Conservation (phyloP, 108 stramenopile species). For the Nannochloropsis gaditana region DNA sequence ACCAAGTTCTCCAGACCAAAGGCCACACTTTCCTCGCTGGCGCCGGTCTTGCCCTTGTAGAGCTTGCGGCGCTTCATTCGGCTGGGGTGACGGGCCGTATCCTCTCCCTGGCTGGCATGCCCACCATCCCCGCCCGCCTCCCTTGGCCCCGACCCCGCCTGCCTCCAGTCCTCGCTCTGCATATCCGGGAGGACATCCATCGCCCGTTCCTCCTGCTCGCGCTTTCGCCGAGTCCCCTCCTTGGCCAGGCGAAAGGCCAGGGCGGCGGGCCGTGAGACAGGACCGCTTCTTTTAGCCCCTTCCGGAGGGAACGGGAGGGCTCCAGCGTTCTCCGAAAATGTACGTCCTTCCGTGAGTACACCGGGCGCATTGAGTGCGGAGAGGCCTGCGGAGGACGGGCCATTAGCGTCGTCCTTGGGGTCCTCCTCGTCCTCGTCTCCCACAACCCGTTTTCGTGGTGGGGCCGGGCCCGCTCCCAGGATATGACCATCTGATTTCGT, state of each 20-base stretch:
- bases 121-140: not conserved
- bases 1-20: constrained; percentile 20
- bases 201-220: not conserved
- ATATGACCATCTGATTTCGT: no score
- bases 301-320: not conserved
- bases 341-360: not conserved
- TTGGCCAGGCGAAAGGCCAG: not conserved
- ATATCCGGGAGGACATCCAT: not conserved
- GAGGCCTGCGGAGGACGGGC: not conserved
- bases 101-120: not conserved
- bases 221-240: not conserved
- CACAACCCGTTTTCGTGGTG: not conserved
- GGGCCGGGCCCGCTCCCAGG: not conserved
- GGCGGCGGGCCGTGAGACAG: not conserved
- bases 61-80: not conserved
- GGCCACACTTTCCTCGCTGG: not conserved
- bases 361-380: not conserved
- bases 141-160: not conserved
- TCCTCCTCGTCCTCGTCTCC: not conserved
- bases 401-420: not conserved
- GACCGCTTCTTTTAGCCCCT: not conserved
- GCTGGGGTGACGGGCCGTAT: not conserved
- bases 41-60: not conserved
- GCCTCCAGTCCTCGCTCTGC: not conserved
- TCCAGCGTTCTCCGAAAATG: no score